phyloP scores from a whole-genome alignment of 1,139 yeast genomes.

The Yamadazyma atlantica region DNA sequence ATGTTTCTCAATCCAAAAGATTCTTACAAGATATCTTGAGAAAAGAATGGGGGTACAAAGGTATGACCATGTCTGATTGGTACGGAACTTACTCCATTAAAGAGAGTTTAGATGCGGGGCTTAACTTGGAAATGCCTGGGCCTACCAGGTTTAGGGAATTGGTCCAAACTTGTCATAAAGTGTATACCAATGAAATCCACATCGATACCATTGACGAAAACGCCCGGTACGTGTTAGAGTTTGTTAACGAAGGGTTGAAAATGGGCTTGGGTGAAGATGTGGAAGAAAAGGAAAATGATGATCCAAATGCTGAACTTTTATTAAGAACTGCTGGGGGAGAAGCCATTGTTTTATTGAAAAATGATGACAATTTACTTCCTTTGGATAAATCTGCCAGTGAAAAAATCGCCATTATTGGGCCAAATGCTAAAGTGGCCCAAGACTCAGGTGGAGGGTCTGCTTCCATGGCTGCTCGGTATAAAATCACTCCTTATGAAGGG shows the following conservation, averaged over 20 bases:
- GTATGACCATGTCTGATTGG: constrained; percentile 64
- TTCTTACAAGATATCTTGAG: constrained; percentile 47
- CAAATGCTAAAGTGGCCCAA: constrained; percentile 33
- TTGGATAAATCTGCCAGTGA: constrained; percentile 27
- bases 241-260: constrained; percentile 42
- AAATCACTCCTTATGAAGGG: constrained; percentile 34
- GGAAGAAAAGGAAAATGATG: constrained; percentile 39
- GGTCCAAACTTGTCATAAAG: constrained; percentile 37
- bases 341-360: constrained; percentile 52
- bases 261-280: constrained; percentile 44
- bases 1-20: constrained; percentile 46
- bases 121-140: constrained; percentile 67
- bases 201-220: constrained; percentile 40
- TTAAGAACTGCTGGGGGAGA: constrained; percentile 52
- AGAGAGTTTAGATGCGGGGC: constrained; percentile 52
- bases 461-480: constrained; percentile 30
- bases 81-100: constrained; percentile 54
- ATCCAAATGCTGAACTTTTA: constrained; percentile 42
- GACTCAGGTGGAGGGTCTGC: constrained; percentile 43
- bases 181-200: constrained; percentile 30
- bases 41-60: constrained; percentile 57
- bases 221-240: constrained; percentile 44
- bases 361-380: constrained; percentile 45
- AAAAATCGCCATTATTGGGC: constrained; percentile 37
- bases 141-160: constrained; percentile 48